phyloP scores from a whole-genome alignment of 129 eudicot species.

The Helichrysum umbraculigerum region DNA sequence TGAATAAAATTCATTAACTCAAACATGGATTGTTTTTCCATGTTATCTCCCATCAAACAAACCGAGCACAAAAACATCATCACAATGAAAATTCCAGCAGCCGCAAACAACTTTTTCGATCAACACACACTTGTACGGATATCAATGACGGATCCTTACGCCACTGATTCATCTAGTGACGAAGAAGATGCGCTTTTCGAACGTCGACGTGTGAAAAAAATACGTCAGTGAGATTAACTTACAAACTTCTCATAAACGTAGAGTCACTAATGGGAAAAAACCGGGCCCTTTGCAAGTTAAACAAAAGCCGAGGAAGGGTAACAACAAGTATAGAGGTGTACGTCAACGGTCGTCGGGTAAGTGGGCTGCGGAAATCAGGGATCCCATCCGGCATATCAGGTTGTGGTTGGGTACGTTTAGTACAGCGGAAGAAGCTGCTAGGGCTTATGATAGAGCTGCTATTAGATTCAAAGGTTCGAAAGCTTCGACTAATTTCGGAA shows the following conservation, averaged over 20 bases:
- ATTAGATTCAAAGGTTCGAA: slow-evolving; percentile 51
- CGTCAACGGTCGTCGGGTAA: slow-evolving; percentile 66
- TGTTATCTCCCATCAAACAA: slow-evolving; percentile 54
- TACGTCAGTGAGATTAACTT: slow-evolving; percentile 50
- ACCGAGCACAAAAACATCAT: slow-evolving; percentile 56
- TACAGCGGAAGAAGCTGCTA: slow-evolving; percentile 73
- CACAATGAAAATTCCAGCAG: slow-evolving; percentile 29
- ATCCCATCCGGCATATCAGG: slow-evolving; percentile 39
- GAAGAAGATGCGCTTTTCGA: slow-evolving; percentile 44
- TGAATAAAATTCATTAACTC: too few species aligned
- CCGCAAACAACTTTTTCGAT: background rate
- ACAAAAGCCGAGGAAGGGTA: slow-evolving; percentile 11
- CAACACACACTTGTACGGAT: slow-evolving; percentile 36
- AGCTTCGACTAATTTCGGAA: slow-evolving; percentile 49
- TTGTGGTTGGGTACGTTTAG: slow-evolving; percentile 64
- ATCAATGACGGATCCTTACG: slow-evolving; percentile 44
- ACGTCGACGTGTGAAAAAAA: slow-evolving; percentile 37
- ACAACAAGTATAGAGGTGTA: slow-evolving; percentile 54
- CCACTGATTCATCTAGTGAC: slow-evolving; percentile 62
- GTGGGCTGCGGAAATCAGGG: slow-evolving; percentile 75
- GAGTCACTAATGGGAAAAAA: background rate
- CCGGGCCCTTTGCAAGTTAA: slow-evolving; percentile 6
- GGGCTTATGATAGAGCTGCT: slow-evolving; percentile 62
- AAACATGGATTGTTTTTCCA: slow-evolving; percentile 37
- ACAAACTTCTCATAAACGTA: slow-evolving; percentile 7